A percentile compares a stretch with the other conserved stretches of the same genome.
Evolutionary conservation across 805 yeast genomes (phyloP).

Genomic region (Trichomonascus vanleenenianus): DNA sequence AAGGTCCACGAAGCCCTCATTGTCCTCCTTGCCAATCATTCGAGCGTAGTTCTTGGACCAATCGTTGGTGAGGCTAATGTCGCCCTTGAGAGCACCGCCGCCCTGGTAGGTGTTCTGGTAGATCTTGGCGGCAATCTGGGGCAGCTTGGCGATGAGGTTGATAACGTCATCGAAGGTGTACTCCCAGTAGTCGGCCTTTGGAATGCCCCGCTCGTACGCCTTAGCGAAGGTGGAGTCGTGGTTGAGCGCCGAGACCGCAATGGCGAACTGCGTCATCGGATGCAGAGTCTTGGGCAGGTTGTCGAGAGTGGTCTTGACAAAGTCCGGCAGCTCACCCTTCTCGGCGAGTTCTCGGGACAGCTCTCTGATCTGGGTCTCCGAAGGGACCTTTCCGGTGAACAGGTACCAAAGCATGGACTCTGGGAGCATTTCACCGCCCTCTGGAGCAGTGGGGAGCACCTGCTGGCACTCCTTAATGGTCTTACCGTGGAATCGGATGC

Average conservation of each 20-base stretch:
- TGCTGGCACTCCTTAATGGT: constrained; percentile 67
- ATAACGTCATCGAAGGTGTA: constrained; percentile 75
- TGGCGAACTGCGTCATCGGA: constrained; percentile 87
- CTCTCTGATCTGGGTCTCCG: constrained; percentile 59
- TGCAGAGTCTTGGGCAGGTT: constrained; percentile 67
- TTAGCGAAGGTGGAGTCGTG: constrained; percentile 76
- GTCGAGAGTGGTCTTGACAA: constrained; percentile 65
- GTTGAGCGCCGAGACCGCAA: constrained; percentile 76
- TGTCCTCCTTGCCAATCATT: constrained; percentile 50
- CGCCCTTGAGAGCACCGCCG: constrained; percentile 48
- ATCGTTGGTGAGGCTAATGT: constrained; percentile 36
- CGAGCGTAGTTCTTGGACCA: constrained; percentile 63
- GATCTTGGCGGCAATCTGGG: constrained; percentile 72
- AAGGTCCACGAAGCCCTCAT: constrained; percentile 66
- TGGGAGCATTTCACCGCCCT: constrained; percentile 53
- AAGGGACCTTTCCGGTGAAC: constrained; percentile 77
- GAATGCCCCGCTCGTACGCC: constrained; percentile 78
- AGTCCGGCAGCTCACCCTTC: constrained; percentile 69
- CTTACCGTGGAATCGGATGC: constrained; percentile 71
- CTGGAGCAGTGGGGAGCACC: constrained; percentile 48
- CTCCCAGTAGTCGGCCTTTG: constrained; percentile 77
- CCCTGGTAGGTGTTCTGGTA: constrained; percentile 81
- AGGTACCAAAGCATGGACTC: constrained; percentile 79
- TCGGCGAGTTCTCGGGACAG: constrained; percentile 73
- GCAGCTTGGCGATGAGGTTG: constrained; percentile 74